These are phyloP conservation scores for Mesembryanthemum crystallinum DNA, from an alignment of 148 eudicot genomes.

Conservation along the genomic window DNA sequence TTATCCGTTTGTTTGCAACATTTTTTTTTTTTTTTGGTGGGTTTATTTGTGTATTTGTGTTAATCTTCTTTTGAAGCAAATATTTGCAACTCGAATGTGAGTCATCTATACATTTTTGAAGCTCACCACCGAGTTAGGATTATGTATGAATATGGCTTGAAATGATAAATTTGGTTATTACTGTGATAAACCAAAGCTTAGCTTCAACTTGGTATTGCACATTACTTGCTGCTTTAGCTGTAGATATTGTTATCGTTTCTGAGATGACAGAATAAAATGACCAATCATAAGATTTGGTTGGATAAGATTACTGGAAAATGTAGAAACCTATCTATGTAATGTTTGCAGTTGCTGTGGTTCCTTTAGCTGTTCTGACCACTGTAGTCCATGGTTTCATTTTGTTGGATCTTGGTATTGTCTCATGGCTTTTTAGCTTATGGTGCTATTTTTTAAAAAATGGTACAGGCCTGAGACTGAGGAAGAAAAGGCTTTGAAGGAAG, in stretches of 20 bases:
- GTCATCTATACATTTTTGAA: not conserved
- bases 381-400: not conserved
- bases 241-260: not conserved
- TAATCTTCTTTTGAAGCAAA: not conserved
- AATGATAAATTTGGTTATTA: not conserved
- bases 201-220: not conserved
- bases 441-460: constrained; percentile 15
- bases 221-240: not conserved
- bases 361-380: not conserved
- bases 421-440: constrained; percentile 11
- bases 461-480: constrained; percentile 45
- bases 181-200: not conserved
- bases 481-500: constrained; percentile 45
- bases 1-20: no score
- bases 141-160: not conserved
- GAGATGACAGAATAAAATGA: not conserved
- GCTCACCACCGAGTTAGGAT: not conserved
- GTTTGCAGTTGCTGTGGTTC: not conserved
- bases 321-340: not conserved
- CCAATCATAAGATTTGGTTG: not conserved
- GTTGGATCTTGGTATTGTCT: not conserved
- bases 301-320: not conserved
- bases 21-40: no score
- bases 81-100: not conserved
- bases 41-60: no score